Percentiles rank a stretch among this genome's conserved stretches.
These are phyloP conservation scores for Komagataella pastoris DNA, from an alignment of 805 yeast genomes.

Conservation along the genomic window DNA sequence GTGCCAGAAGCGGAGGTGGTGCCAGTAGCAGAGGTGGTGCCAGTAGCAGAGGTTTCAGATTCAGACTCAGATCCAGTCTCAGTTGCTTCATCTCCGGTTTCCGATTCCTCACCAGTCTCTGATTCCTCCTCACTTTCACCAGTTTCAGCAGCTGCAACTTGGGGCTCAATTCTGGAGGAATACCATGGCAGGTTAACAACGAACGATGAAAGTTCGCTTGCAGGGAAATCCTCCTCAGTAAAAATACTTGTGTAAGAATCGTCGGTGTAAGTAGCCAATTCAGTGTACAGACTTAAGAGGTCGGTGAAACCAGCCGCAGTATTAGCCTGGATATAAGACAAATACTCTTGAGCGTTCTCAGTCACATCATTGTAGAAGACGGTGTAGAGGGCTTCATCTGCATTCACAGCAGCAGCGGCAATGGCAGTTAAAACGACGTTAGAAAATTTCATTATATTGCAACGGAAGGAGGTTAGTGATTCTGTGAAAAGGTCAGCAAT, in stretches of 20 bases:
- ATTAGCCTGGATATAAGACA: constrained; percentile 18
- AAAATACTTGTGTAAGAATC: constrained; percentile 22
- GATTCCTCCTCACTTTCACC: neutral
- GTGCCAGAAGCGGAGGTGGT: neutral
- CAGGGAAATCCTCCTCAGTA: constrained; percentile 2
- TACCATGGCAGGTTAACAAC: constrained; percentile 19
- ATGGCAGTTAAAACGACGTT: constrained; percentile 9
- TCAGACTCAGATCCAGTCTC: neutral
- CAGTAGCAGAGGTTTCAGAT: neutral
- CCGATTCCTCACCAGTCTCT: neutral
- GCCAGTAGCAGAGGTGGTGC: too few relatives aligned
- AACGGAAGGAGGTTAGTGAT: neutral
- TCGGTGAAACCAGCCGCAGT: constrained; percentile 13
- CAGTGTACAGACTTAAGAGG: constrained; percentile 10
- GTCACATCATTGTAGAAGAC: constrained; percentile 24
- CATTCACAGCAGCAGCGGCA: constrained; percentile 5
- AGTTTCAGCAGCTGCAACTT: constrained; percentile 2
- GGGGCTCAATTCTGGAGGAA: constrained; percentile 14
- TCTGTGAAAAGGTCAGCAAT: neutral
- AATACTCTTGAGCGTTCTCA: constrained; percentile 17
- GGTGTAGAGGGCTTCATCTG: constrained; percentile 16
- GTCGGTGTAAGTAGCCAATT: constrained; percentile 21
- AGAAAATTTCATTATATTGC: constrained; percentile 13
- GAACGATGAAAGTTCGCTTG: constrained; percentile 2
- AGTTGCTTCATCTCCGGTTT: neutral